These are phyloP conservation scores for Epichloe scottii DNA, from an alignment of 2,329 filamentous ascomycete species.

Conservation along the genomic window DNA sequence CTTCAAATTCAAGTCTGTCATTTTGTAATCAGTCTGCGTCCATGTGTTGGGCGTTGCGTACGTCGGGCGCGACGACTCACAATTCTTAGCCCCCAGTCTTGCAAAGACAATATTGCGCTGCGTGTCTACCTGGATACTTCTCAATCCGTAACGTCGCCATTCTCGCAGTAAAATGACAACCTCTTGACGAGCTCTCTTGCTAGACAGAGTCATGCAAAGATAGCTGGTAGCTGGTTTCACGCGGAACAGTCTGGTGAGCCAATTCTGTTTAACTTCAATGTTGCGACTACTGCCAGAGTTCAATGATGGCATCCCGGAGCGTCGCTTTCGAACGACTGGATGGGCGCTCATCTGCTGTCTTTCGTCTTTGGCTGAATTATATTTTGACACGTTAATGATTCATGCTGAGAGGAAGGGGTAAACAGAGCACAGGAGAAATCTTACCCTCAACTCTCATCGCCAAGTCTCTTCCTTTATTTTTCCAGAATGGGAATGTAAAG, in stretches of 20 bases:
- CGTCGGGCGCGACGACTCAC: slow-evolving; percentile 36
- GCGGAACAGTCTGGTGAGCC: slow-evolving; percentile 79
- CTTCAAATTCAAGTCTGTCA: slow-evolving; percentile 65
- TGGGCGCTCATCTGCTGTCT: slow-evolving; percentile 4
- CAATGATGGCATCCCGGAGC: slow-evolving; percentile 21
- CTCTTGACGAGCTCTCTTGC: slow-evolving; percentile 62
- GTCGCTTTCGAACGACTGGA: slow-evolving; percentile 7
- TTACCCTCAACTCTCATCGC: slow-evolving; percentile 34
- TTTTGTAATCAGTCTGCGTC: neutral
- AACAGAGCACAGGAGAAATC: neutral
- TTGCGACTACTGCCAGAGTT: slow-evolving; percentile 31
- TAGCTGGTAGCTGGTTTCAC: slow-evolving; percentile 71
- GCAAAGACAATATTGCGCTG: slow-evolving; percentile 68
- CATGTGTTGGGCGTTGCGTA: neutral
- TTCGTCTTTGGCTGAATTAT: neutral
- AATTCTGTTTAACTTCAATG: slow-evolving; percentile 64
- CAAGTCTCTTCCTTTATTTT: slow-evolving; percentile 31
- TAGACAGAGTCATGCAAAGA: slow-evolving; percentile 60
- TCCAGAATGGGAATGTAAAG: slow-evolving; percentile 45
- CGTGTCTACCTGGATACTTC: slow-evolving; percentile 68
- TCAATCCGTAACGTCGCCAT: slow-evolving; percentile 73
- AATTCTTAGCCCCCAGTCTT: slow-evolving; percentile 62
- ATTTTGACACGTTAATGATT: slow-evolving; percentile 1
- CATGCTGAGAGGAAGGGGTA: neutral
- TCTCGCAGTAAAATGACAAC: slow-evolving; percentile 62